phyloP scores from a whole-genome alignment of 441 rosid genomes.

The Lepidium campestre region DNA sequence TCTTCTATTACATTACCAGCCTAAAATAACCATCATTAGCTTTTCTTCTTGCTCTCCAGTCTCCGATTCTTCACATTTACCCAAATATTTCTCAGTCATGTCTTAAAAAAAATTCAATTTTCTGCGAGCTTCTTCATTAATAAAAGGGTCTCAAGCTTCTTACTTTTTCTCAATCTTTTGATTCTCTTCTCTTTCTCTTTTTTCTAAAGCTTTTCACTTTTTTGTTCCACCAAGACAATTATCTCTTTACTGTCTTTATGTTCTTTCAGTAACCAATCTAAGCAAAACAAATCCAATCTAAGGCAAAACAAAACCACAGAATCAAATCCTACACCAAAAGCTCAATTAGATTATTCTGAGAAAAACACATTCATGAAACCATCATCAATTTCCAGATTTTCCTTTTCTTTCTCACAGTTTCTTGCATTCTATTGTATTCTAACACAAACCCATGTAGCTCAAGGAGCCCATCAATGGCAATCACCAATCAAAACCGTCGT shows the following conservation, averaged over 20 bases:
- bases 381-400: constrained; percentile 21
- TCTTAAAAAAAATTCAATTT: no score
- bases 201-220: background rate
- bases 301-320: constrained; percentile 28
- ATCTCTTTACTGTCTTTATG: constrained; percentile 15
- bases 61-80: constrained; percentile 18
- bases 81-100: background rate
- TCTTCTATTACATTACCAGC: constrained; percentile 17
- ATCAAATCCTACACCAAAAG: constrained; percentile 10
- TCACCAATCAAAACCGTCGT: constrained; percentile 81
- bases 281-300: constrained; percentile 14
- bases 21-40: constrained; percentile 15
- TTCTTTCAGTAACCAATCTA: constrained; percentile 9
- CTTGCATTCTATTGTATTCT: constrained; percentile 37
- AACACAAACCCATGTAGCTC: constrained; percentile 17
- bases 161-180: background rate
- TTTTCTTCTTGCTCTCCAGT: constrained; percentile 6
- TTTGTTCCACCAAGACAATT: constrained; percentile 5
- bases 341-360: background rate
- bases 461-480: constrained; percentile 40
- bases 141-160: background rate
- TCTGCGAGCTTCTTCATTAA: no score
- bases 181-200: background rate
- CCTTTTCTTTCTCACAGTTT: constrained; percentile 39
- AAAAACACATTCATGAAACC: constrained; percentile 14